phyloP scores from a whole-genome alignment of 2,329 filamentous ascomycete species.

The Coniochaeta ligniaria region DNA sequence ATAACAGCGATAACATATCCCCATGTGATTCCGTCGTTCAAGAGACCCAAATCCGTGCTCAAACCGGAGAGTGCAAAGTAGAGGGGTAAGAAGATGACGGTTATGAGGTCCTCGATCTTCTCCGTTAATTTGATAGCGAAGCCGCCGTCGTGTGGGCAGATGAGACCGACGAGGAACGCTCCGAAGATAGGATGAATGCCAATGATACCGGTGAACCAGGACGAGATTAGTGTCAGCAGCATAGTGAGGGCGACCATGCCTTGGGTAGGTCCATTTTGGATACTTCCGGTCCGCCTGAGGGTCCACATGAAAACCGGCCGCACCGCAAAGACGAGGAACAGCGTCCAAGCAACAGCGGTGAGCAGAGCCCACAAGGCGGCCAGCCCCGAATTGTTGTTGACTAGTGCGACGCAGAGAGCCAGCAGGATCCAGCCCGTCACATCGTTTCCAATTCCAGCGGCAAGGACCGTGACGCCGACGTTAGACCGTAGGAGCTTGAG shows the following conservation, averaged over 20 bases:
- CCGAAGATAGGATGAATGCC: slow-evolving; percentile 94
- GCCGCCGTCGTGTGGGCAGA: slow-evolving; percentile 82
- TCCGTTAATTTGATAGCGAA: slow-evolving; percentile 89
- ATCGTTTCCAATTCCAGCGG: slow-evolving; percentile 89
- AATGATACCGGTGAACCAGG: slow-evolving; percentile 85
- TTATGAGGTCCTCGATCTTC: slow-evolving; percentile 88
- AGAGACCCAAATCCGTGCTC: slow-evolving; percentile 77
- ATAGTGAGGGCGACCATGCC: slow-evolving; percentile 76
- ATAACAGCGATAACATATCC: slow-evolving; percentile 83
- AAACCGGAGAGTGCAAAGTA: slow-evolving; percentile 92
- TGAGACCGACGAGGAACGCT: slow-evolving; percentile 80
- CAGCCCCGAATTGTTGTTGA: slow-evolving; percentile 78
- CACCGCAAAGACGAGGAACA: slow-evolving; percentile 68
- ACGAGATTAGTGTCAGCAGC: slow-evolving; percentile 67
- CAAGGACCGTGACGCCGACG: slow-evolving; percentile 82
- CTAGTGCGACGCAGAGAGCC: slow-evolving; percentile 85
- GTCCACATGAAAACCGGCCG: slow-evolving; percentile 70
- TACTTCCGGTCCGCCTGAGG: slow-evolving; percentile 63
- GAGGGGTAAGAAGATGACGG: slow-evolving; percentile 75
- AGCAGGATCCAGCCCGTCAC: slow-evolving; percentile 87
- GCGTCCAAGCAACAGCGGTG: slow-evolving; percentile 63
- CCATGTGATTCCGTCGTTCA: slow-evolving; percentile 79
- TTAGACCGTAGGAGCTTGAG: slow-evolving; percentile 76
- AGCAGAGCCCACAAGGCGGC: slow-evolving; percentile 81
- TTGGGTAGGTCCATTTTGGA: slow-evolving; percentile 85